These are phyloP conservation scores for Taxillus chinensis DNA, from an alignment of 164 flowering plant species.

Conservation along the genomic window DNA sequence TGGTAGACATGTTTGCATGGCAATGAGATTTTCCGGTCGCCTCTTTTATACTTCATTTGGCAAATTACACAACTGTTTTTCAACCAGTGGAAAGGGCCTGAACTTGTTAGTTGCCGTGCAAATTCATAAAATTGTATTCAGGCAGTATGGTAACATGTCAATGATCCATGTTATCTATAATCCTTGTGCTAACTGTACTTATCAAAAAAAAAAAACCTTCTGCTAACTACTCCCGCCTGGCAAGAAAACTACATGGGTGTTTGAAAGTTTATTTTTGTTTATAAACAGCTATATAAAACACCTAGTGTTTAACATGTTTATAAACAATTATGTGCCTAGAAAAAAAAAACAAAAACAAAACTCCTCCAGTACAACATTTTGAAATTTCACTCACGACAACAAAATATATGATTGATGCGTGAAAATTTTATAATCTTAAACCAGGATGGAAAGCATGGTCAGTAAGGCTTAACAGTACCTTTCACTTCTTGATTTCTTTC, in stretches of 20 bases:
- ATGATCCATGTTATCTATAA: too few relatives aligned
- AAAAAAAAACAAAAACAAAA: too few relatives aligned
- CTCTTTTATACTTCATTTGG: constrained; percentile 79
- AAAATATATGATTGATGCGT: too few relatives aligned
- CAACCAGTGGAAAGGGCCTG: background rate
- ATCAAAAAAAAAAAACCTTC: background rate
- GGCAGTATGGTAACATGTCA: too few relatives aligned
- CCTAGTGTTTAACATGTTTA: too few relatives aligned
- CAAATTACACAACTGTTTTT: constrained; percentile 72
- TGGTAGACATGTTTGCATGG: constrained; percentile 86
- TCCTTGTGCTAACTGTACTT: background rate
- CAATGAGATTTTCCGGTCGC: constrained; percentile 55
- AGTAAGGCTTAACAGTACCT: constrained; percentile 36
- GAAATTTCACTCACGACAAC: too few relatives aligned
- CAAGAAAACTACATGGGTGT: background rate
- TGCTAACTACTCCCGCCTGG: background rate
- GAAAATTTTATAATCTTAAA: background rate
- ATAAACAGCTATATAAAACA: too few relatives aligned
- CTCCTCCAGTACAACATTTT: too few relatives aligned
- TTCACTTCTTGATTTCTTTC: constrained; percentile 54
- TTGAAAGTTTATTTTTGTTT: too few relatives aligned
- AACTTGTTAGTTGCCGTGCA: background rate
- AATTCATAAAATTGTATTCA: too few relatives aligned
- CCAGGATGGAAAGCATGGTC: background rate
- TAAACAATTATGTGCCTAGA: too few relatives aligned